Conservation (phyloP, 768 basidiomycete species). For the Pholiota microspora region DNA sequence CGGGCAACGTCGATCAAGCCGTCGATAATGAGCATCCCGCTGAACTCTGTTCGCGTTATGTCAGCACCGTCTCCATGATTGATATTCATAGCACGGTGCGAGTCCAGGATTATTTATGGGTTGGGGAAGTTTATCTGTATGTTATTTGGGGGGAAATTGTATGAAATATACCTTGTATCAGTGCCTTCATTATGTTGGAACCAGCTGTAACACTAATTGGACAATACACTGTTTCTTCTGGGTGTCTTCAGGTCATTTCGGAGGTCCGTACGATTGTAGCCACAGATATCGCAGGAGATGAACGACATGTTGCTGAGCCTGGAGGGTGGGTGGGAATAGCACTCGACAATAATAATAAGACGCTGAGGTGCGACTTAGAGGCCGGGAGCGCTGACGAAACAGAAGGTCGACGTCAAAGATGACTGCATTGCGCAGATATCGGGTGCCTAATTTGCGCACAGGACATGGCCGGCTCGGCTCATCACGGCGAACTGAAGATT, state of each 20-base stretch:
- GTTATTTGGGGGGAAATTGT: background rate
- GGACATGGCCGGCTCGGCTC: background rate
- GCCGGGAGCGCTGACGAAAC: background rate
- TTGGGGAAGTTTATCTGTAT: background rate
- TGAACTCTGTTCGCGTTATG: background rate
- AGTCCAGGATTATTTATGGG: background rate
- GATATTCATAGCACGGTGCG: background rate
- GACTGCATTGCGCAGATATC: background rate
- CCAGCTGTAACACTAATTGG: no score
- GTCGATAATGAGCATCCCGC: conserved; percentile 9
- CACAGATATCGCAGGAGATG: background rate
- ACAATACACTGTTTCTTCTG: no score
- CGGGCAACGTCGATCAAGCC: conserved; percentile 15
- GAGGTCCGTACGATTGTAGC: no score
- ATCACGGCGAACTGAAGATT: conserved; percentile 7
- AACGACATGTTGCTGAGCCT: background rate
- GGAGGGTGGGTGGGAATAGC: background rate
- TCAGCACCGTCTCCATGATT: background rate
- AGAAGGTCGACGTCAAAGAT: background rate
- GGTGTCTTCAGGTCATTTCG: background rate
- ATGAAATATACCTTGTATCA: conserved; percentile 4
- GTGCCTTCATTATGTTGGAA: no score
- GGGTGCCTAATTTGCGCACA: background rate
- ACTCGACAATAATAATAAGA: background rate
- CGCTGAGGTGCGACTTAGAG: background rate